Evolutionary conservation across 495 filamentous ascomycete species (phyloP), one percentile per base, ranked within the genome.

Genomic region (Annulohypoxylon nitens): DNA sequence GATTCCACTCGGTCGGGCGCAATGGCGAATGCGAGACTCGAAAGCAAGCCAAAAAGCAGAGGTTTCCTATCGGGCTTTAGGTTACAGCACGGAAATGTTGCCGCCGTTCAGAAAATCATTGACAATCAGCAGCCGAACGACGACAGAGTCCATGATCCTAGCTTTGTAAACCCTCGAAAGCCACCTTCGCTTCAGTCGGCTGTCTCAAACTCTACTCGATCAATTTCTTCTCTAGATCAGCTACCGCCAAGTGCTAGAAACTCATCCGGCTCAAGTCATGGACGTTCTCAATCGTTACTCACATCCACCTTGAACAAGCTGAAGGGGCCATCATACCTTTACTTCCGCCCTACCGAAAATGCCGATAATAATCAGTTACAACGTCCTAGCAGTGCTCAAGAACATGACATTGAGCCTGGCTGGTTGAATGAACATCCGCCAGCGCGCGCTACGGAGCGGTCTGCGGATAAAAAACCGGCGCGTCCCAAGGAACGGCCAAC

Each of bases 191-290:
- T 76, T 6, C 53, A 58, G 47, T 77, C 77, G 6, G 61, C 65
- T 7, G 36, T 71, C 37, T 79, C 76, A 2, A 77, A 69, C 54
- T 74, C 80, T 7, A 78, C 77, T 11, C 76, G 74, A 6, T 80
- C 81, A 26, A 67, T 75, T 34, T 83, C 81, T 43, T 78, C 80
- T 10, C 73, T 79, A 2, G 77, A 81, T 12, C 76, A 77, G 47
- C 41, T 70, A 14, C 67, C 57, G 6, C 67, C 71, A 2, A 64
- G 66, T 36, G 45, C 53, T 59, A 71, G 67, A 3, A 57, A 76
- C 64, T 73, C 75, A 11, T 62, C 72, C 6, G 51, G 70, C 20
- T 75, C 75, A 23, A 74, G 71, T 8, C 75, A 74, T 53, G 73
- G 75, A 2, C 77, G 77, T 53, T 79, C 77, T 51, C 77, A 79